phyloP scores from a whole-genome alignment of 2,329 filamentous ascomycete species.

The Fusarium lyarnte region DNA sequence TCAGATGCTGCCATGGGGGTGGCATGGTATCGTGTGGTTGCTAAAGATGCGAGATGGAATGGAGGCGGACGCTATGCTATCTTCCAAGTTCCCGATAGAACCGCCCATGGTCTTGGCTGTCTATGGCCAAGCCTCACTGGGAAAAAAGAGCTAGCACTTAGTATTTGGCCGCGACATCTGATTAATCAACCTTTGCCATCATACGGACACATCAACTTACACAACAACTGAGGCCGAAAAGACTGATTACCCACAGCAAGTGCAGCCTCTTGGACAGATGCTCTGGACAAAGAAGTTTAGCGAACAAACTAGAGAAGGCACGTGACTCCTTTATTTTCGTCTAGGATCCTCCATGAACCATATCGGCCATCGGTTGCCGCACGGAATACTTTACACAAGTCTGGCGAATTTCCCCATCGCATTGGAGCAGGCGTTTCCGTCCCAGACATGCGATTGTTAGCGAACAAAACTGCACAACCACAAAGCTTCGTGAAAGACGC shows the following conservation, averaged over 20 bases:
- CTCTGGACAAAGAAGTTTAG: background rate
- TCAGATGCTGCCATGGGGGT: background rate
- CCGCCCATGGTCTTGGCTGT: background rate
- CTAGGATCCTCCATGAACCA: background rate
- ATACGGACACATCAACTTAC: background rate
- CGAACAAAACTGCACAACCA: background rate
- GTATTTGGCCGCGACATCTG: background rate
- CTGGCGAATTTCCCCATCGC: background rate
- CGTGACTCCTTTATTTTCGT: background rate
- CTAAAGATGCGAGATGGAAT: constrained; percentile 9
- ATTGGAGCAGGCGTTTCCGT: background rate
- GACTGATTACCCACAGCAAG: background rate
- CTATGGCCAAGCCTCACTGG: background rate
- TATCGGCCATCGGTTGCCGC: background rate
- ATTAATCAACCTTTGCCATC: background rate
- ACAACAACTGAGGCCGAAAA: background rate
- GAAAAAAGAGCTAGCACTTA: background rate
- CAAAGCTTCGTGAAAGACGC: background rate
- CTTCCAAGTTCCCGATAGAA: background rate
- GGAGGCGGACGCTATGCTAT: constrained; percentile 1
- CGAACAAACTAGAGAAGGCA: background rate
- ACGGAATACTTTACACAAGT: background rate
- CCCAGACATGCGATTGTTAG: background rate
- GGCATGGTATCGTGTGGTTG: background rate
- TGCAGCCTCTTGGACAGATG: background rate